Evolutionary conservation across 1,139 yeast species (phyloP).

Genomic region (Kodamaea fungicola): DNA sequence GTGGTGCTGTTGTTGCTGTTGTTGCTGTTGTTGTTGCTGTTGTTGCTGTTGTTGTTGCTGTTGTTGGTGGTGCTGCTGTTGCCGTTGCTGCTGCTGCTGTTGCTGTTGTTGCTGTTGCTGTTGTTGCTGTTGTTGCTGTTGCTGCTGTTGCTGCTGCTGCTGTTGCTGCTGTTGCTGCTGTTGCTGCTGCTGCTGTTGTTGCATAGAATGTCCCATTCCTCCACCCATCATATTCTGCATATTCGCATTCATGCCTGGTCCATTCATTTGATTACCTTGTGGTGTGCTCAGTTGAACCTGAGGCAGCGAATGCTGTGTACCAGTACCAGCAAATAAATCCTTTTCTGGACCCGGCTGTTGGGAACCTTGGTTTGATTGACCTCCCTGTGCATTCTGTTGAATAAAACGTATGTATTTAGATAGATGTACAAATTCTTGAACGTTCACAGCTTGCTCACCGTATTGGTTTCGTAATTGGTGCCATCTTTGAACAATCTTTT

Average conservation of each 20-base stretch:
- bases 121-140: constrained; percentile 11
- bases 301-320: no score
- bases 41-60: constrained; percentile 12
- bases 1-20: constrained; percentile 9
- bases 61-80: constrained; percentile 11
- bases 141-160: constrained; percentile 9
- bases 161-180: constrained; percentile 10
- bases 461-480: constrained; percentile 57
- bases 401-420: constrained; percentile 54
- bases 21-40: constrained; percentile 5
- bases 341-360: no score
- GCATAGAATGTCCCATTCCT: no score
- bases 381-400: constrained; percentile 26
- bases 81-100: constrained; percentile 12
- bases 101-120: constrained; percentile 12
- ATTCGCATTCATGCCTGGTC: no score
- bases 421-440: constrained; percentile 59
- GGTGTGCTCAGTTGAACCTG: no score
- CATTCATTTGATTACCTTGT: no score
- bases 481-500: constrained; percentile 52
- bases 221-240: no score
- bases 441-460: constrained; percentile 62
- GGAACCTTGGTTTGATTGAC: constrained; percentile 3
- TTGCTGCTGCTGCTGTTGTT: not conserved
- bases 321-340: no score